Evolutionary conservation across 345 rosid species (phyloP), one percentile per base, ranked within the genome.

Genomic region (Lagerstroemia speciosa): DNA sequence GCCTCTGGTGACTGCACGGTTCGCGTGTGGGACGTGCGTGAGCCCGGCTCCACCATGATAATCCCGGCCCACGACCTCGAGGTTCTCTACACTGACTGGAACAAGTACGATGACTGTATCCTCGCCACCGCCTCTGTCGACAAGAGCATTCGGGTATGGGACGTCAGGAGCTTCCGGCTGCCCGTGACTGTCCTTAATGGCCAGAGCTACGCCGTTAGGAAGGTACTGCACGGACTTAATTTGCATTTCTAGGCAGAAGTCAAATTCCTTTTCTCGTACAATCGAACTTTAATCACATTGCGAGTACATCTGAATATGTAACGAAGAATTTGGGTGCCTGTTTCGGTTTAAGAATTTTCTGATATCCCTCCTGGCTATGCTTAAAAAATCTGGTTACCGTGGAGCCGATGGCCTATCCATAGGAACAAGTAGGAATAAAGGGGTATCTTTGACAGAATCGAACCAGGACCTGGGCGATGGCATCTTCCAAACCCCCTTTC

Each of bases 1-100:
- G 97, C 98, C 32, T 88, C 98, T 6, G 99, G 97, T 0, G 98
- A 95, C 60, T 90, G 97, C 66, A 90, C 97, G 0, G 75, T 82
- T 1, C 79, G 96, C 69, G 74, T 95, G 19, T 95, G 96, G 98
- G 99, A 95, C 52, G 96, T 92, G 0, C 77, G 98, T 16, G 99
- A 94, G 45, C 91, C 95, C 3, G 91, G 97, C 0, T 88, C 96
- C 2, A 92, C 98, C 1, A 88, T 91, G 98, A 87, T 92, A 24
- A 88, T 92, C 53, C 96, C 97, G 12, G 98, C 82, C 34, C 98
- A 94, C 34, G 98, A 91, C 50, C 84, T 77, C 33, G 98, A 94
- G 77, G 84, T 91, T 29, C 64, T 94, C 55, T 78, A 93, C 0
- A 86, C 89, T 71, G 99, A 94, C 63, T 94, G 98, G 99, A 91